phyloP scores from a whole-genome alignment of 176 grass and related monocot species.

The Areca catechu region DNA sequence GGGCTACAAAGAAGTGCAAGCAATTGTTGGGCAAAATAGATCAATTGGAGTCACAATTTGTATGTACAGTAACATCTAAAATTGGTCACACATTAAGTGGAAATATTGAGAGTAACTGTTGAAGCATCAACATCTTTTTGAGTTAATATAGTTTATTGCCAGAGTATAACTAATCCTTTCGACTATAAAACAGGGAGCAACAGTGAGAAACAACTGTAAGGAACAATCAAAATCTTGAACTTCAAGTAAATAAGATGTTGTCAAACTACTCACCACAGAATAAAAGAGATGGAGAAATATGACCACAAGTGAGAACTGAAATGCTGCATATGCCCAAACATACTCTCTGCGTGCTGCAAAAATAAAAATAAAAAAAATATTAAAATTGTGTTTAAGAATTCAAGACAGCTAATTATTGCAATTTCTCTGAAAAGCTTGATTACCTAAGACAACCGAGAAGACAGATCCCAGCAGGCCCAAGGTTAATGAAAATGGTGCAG shows the following conservation, averaged over 20 bases:
- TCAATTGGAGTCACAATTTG: no score
- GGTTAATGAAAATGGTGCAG: conserved; percentile 27
- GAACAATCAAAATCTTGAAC: no score
- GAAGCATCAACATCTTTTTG: no score
- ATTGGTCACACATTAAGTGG: no score
- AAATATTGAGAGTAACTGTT: no score
- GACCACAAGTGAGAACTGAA: conserved; percentile 17
- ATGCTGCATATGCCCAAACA: conserved; percentile 16
- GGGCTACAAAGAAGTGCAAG: no score
- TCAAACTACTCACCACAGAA: conserved; percentile 15
- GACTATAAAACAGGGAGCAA: no score
- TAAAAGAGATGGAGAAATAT: conserved; percentile 15
- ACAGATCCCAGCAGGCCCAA: conserved; percentile 22
- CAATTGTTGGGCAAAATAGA: no score
- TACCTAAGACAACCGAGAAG: conserved; percentile 10
- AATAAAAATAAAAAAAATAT: not conserved
- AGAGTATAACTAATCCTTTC: no score
- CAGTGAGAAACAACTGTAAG: no score
- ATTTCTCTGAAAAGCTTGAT: not conserved
- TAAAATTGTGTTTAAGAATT: not conserved
- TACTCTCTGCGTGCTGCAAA: conserved; percentile 12
- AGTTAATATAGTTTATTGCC: no score
- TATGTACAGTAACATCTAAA: no score
- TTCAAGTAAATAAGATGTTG: not conserved
- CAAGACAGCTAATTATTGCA: not conserved